phyloP scores from a whole-genome alignment of 192 early-diverging fungal species.

The Backusella mclennaniae region DNA sequence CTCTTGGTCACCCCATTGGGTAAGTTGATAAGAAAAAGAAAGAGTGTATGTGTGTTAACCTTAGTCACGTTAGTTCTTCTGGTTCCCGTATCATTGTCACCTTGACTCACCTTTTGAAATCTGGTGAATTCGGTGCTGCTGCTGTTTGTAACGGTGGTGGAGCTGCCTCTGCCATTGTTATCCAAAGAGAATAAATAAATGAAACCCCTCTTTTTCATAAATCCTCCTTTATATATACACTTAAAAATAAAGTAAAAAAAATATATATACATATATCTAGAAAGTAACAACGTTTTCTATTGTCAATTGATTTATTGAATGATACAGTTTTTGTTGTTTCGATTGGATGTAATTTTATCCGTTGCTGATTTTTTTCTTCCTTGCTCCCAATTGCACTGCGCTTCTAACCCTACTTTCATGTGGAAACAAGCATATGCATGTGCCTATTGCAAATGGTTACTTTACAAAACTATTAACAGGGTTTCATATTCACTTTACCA shows the following conservation, averaged over 20 bases:
- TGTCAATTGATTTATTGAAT: background rate
- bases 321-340: background rate
- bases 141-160: conserved; percentile 86
- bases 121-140: conserved; percentile 79
- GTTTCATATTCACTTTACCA: background rate
- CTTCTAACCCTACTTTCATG: conserved; percentile 18
- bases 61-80: conserved; percentile 47
- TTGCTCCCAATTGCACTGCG: background rate
- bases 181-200: conserved; percentile 50
- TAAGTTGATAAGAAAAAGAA: conserved; percentile 15
- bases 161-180: conserved; percentile 68
- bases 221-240: background rate
- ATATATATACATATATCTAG: background rate
- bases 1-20: conserved; percentile 82
- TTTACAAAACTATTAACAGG: background rate
- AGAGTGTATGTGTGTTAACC: background rate
- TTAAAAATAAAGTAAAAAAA: background rate
- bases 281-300: background rate
- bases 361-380: background rate
- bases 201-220: background rate
- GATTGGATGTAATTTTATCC: background rate
- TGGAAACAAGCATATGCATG: conserved; percentile 14
- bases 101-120: conserved; percentile 76
- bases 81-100: conserved; percentile 83
- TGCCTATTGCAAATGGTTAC: conserved; percentile 8